A percentile compares a stretch with the other conserved stretches of the same genome.
phyloP scores from a whole-genome alignment of 768 basidiomycete genomes.

The Candolleomyces aberdarensis region DNA sequence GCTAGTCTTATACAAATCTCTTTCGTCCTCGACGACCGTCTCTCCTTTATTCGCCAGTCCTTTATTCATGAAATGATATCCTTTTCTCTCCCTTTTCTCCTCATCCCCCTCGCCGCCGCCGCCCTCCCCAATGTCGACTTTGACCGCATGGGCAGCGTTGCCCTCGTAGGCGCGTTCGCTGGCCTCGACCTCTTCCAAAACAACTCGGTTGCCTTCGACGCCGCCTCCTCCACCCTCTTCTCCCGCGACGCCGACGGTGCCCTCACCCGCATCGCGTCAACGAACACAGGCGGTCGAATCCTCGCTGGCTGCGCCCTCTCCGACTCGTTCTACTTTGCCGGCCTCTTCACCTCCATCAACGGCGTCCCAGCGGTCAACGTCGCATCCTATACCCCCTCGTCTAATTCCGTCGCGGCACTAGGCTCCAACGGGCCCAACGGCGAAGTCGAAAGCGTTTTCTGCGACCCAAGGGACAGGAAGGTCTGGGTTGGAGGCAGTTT shows the following conservation, averaged over 20 bases:
- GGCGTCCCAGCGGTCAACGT: constrained; percentile 64
- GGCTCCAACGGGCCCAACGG: constrained; percentile 73
- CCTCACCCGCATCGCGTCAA: constrained; percentile 68
- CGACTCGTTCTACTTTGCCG: constrained; percentile 75
- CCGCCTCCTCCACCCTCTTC: constrained; percentile 69
- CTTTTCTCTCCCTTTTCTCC: constrained; percentile 10
- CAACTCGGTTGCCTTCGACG: constrained; percentile 57
- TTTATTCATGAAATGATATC: constrained; percentile 4
- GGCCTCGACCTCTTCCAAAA: constrained; percentile 79
- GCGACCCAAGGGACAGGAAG: constrained; percentile 61
- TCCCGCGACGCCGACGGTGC: constrained; percentile 63
- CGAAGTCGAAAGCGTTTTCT: constrained; percentile 68
- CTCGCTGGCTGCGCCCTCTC: constrained; percentile 68
- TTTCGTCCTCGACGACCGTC: constrained; percentile 6
- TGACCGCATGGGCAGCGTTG: constrained; percentile 87
- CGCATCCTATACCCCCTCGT: constrained; percentile 66
- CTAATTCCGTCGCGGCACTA: constrained; percentile 57
- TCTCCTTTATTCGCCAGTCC: constrained; percentile 3
- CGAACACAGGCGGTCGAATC: constrained; percentile 78
- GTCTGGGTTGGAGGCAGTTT: constrained; percentile 82
- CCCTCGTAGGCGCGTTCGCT: constrained; percentile 82
- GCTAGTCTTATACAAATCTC: neutral
- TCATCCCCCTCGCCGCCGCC: constrained; percentile 28
- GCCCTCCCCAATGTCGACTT: constrained; percentile 42
- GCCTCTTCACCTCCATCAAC: constrained; percentile 74